phyloP scores from a whole-genome alignment of 495 filamentous ascomycete genomes.

The Podospora conica region DNA sequence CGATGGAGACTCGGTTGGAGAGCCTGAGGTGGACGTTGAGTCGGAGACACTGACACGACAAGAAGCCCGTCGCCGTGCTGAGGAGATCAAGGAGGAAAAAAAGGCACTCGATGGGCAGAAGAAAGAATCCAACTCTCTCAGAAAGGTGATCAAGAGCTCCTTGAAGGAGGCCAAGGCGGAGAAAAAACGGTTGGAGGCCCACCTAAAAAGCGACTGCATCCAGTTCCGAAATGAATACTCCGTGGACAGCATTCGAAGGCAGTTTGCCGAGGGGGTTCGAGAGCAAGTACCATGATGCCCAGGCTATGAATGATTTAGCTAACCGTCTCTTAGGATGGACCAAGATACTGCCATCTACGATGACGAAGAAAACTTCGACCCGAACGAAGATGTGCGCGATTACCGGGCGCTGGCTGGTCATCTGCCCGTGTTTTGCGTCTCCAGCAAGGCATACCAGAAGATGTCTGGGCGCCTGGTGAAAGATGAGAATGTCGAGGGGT shows the following conservation, averaged over 20 bases:
- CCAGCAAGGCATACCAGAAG: conserved; percentile 53
- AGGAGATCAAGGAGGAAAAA: conserved; percentile 6
- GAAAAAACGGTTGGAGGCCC: conserved; percentile 26
- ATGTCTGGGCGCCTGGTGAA: conserved; percentile 47
- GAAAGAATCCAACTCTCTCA: conserved; percentile 27
- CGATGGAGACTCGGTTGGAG: neutral
- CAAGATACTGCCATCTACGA: conserved; percentile 9
- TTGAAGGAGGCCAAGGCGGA: conserved; percentile 16
- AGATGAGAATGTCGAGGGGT: conserved; percentile 16
- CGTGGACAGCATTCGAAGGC: conserved; percentile 43
- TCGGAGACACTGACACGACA: conserved; percentile 3
- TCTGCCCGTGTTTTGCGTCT: conserved; percentile 59
- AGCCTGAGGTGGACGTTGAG: neutral
- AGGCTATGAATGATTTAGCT: conserved; percentile 7
- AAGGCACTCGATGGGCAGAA: conserved; percentile 15
- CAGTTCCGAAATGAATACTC: conserved; percentile 49
- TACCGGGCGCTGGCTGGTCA: conserved; percentile 48
- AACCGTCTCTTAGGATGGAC: conserved; percentile 17
- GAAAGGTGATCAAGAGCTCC: neutral
- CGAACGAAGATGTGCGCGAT: conserved; percentile 41
- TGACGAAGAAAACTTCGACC: conserved; percentile 21
- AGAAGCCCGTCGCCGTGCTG: neutral
- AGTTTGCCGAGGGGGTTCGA: conserved; percentile 52
- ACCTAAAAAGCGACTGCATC: conserved; percentile 41
- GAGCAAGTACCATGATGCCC: conserved; percentile 24